A percentile compares a stretch with the other conserved stretches of the same genome.
phyloP scores from a whole-genome alignment of 768 basidiomycete species.

The Tulasnella sp. region DNA sequence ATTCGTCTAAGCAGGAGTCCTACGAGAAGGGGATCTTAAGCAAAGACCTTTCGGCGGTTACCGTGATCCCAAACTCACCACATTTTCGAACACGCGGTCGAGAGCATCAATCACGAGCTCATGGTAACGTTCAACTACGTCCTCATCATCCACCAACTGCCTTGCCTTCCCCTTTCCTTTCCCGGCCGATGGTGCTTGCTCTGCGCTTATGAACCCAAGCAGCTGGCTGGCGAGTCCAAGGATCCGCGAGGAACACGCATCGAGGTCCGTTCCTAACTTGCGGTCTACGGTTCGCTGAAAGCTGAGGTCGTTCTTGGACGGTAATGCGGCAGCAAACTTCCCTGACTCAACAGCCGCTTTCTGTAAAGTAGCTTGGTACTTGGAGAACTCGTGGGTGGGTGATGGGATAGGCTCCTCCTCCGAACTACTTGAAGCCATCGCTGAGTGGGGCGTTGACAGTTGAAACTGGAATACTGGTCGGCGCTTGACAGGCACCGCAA shows the following conservation, averaged over 20 bases:
- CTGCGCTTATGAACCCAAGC: slow-evolving; percentile 44
- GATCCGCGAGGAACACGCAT: slow-evolving; percentile 61
- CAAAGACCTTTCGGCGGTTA: background rate
- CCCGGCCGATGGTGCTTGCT: slow-evolving; percentile 29
- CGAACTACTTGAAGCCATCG: slow-evolving; percentile 8
- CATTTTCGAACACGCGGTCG: slow-evolving; percentile 80
- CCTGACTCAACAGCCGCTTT: slow-evolving; percentile 59
- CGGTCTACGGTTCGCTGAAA: slow-evolving; percentile 87
- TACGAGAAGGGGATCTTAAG: slow-evolving; percentile 34
- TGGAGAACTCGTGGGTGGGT: slow-evolving; percentile 42
- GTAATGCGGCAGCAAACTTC: slow-evolving; percentile 20
- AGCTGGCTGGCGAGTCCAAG: slow-evolving; percentile 64
- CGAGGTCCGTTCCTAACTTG: slow-evolving; percentile 63
- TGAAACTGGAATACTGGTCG: background rate
- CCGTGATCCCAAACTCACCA: slow-evolving; percentile 45
- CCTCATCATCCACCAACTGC: slow-evolving; percentile 64
- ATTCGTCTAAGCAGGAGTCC: slow-evolving; percentile 82
- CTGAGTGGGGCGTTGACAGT: background rate
- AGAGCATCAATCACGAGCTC: slow-evolving; percentile 72
- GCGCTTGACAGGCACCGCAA: background rate
- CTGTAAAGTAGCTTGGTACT: slow-evolving; percentile 58
- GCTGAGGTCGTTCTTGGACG: slow-evolving; percentile 53
- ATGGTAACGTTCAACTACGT: slow-evolving; percentile 79
- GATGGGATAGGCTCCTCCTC: slow-evolving; percentile 24
- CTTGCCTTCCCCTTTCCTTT: slow-evolving; percentile 49